Percentiles rank a stretch among this genome's conserved stretches.
These are phyloP conservation scores for Rhodotorula paludigena DNA, from an alignment of 768 basidiomycete species.

Conservation along the genomic window DNA sequence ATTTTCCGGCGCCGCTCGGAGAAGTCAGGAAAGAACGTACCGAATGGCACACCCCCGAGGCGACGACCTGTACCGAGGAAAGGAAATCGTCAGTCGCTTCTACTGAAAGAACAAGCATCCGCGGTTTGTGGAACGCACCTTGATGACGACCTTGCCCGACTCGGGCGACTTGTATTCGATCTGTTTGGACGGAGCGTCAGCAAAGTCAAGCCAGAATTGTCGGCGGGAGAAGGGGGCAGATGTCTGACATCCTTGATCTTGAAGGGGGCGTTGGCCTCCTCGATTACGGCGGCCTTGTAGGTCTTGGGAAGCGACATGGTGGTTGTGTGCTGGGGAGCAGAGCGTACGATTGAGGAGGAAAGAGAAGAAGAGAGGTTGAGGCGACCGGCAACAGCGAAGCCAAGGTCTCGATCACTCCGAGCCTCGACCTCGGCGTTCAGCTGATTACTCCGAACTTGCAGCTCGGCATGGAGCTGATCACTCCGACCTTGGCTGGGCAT, in stretches of 20 bases:
- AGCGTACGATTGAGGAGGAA: slow-evolving; percentile 21
- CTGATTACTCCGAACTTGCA: no score
- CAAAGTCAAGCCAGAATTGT: not conserved
- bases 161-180: slow-evolving; percentile 13
- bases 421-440: not conserved
- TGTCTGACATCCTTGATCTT: not conserved
- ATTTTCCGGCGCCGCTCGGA: not conserved
- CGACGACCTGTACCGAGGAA: slow-evolving; percentile 19
- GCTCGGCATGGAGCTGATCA: no score
- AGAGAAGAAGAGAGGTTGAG: slow-evolving; percentile 27
- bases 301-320: not conserved
- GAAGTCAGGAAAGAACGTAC: not conserved
- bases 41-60: slow-evolving; percentile 33
- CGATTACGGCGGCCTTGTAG: not conserved
- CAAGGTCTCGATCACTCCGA: no score
- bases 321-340: slow-evolving; percentile 15
- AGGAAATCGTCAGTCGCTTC: not conserved
- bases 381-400: not conserved
- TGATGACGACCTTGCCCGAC: slow-evolving; percentile 31
- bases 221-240: not conserved
- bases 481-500: no score
- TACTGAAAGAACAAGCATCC: not conserved
- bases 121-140: slow-evolving; percentile 9
- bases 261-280: not conserved
- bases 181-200: not conserved